Base-by-base conservation (phyloP, 352 stramenopile species). In the Phytophthora sp. region DNA sequence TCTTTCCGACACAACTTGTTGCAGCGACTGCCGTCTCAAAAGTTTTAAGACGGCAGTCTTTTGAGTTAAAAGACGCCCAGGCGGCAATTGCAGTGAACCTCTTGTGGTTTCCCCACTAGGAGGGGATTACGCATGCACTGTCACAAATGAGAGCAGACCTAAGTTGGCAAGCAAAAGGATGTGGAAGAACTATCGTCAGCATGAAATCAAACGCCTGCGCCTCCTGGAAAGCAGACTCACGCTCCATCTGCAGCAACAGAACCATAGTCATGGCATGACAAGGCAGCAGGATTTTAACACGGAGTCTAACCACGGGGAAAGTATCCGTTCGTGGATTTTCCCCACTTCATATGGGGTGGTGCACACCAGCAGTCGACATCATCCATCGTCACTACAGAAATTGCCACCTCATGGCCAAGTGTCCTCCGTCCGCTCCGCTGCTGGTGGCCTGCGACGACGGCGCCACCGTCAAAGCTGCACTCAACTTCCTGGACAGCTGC, bases 401-500 rank as follows among this genome's bases (percentile, higher is more conserved):
- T 37, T 12, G 13, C 9, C n/a, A 30, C 20, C 21, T 15, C 28
- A 65, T 61, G 54, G 34, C 60, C 23, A 46, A 27, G 4, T 27
- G 31, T 56, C 43, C 4, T 3, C 1, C 10, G 13, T 34, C 27
- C 18, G 2, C 31, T 32, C n/a, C 61, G 10, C 28, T 70, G 2
- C 54, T 70, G 13, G 41, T 63, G 21, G 35, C 54, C 24, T 48
- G 44, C 39, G 61, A 69, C 38, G 54, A 70, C 54, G 13, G 20
- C 7, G 61, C 54, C 12, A 70, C 41, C 1, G 23, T 70, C 23
- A 28, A 70, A 52, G 61, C 61, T 23, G 61, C 53, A 4, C 21
- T 69, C 5, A 34, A 26, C n/a, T 27, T 69, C 28, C n/a, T 69
- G 1, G 61, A 69, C 34, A 20, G 48, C 20, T 69, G 61, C 32